Evolutionary conservation across 768 basidiomycete species (phyloP).

Genomic region (Strobilomyces dryophilus): DNA sequence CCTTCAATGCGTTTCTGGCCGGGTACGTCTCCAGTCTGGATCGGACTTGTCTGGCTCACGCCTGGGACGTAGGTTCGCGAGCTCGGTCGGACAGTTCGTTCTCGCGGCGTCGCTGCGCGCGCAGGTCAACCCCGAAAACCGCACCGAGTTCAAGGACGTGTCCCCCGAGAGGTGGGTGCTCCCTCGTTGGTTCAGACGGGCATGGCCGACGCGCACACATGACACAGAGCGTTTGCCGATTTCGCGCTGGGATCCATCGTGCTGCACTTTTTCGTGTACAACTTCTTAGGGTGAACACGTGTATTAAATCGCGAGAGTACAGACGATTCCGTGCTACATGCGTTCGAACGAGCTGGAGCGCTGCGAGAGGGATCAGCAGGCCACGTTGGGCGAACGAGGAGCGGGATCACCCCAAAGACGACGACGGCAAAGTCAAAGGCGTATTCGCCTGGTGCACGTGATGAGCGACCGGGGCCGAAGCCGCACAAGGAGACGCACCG

Average conservation of each 20-base stretch:
- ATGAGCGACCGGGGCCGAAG: background rate
- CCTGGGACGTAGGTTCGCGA: constrained; percentile 66
- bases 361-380: constrained; percentile 34
- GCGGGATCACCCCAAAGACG: constrained; percentile 58
- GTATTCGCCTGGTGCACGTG: constrained; percentile 61
- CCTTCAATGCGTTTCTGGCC: constrained; percentile 95
- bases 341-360: constrained; percentile 75
- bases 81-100: constrained; percentile 96
- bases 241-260: constrained; percentile 94
- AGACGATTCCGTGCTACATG: constrained; percentile 10
- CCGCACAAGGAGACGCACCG: constrained; percentile 42
- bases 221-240: constrained; percentile 92
- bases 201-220: constrained; percentile 1
- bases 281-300: constrained; percentile 81
- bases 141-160: constrained; percentile 78
- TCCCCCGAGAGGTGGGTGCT: constrained; percentile 84
- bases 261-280: constrained; percentile 97
- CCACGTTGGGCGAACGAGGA: background rate
- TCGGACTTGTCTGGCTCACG: constrained; percentile 5
- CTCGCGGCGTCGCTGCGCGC: constrained; percentile 87
- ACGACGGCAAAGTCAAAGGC: constrained; percentile 85
- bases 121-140: constrained; percentile 88
- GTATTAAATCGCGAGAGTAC: constrained; percentile 9
- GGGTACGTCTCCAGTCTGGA: constrained; percentile 55
- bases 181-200: background rate